Evolutionary conservation across 768 basidiomycete genomes (phyloP).

Genomic region (Lentinula aciculospora): DNA sequence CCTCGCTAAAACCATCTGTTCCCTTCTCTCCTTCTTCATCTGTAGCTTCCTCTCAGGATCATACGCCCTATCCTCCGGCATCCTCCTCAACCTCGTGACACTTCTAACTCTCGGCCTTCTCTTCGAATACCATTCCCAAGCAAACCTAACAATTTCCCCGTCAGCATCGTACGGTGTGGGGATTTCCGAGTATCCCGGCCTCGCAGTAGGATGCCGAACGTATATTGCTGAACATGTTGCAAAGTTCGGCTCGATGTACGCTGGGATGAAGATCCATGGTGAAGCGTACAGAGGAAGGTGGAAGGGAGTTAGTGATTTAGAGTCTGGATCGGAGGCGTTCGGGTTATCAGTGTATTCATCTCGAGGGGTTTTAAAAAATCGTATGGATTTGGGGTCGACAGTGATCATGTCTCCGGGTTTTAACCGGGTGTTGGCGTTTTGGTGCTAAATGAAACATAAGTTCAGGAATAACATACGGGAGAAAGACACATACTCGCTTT

Average conservation of each 20-base stretch:
- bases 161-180: slow-evolving; percentile 96
- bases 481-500: slow-evolving; percentile 55
- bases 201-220: slow-evolving; percentile 92
- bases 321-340: slow-evolving; percentile 15
- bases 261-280: slow-evolving; percentile 91
- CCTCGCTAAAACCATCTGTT: background rate
- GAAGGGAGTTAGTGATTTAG: slow-evolving; percentile 53
- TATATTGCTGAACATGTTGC: slow-evolving; percentile 87
- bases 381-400: slow-evolving; percentile 76
- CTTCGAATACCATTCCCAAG: slow-evolving; percentile 94
- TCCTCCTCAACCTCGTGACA: slow-evolving; percentile 51
- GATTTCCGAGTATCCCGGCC: slow-evolving; percentile 94
- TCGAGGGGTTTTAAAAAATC: slow-evolving; percentile 50
- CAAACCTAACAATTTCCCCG: slow-evolving; percentile 84
- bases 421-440: slow-evolving; percentile 78
- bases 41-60: background rate
- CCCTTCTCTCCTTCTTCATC: background rate
- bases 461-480: background rate
- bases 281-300: slow-evolving; percentile 81
- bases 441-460: slow-evolving; percentile 47
- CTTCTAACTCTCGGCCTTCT: slow-evolving; percentile 64
- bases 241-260: slow-evolving; percentile 84
- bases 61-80: slow-evolving; percentile 59
- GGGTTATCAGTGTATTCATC: slow-evolving; percentile 29
- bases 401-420: slow-evolving; percentile 94